Evolutionary conservation across 1,284 basidiomycete species (phyloP).

Genomic region (Cryptococcus amylolentus): DNA sequence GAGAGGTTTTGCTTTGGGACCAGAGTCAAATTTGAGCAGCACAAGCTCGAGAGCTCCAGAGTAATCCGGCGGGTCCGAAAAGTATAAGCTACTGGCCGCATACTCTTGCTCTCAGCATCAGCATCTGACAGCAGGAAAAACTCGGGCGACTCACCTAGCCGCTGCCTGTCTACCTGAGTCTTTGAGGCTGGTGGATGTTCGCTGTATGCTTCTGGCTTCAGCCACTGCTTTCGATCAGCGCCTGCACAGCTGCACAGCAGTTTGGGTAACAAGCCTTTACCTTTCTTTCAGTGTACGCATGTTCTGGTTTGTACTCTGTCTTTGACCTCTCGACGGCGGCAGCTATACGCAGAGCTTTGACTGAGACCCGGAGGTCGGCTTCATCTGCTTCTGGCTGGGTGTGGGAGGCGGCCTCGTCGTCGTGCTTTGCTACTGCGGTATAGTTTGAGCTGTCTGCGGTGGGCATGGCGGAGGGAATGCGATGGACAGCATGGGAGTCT

Average conservation of each 20-base stretch:
- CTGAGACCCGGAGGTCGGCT: slow-evolving; percentile 13
- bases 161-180: slow-evolving; percentile 26
- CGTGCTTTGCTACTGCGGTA: slow-evolving; percentile 12
- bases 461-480: neutral
- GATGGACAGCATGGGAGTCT: too few relatives aligned
- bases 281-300: slow-evolving; percentile 41
- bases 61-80: slow-evolving; percentile 16
- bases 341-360: slow-evolving; percentile 31
- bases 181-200: slow-evolving; percentile 1
- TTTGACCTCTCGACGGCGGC: slow-evolving; percentile 38
- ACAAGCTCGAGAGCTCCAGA: slow-evolving; percentile 15
- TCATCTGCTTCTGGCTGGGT: neutral
- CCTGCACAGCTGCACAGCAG: neutral
- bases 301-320: slow-evolving; percentile 38
- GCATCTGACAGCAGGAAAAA: neutral
- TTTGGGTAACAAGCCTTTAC: slow-evolving; percentile 18
- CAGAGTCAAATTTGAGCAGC: slow-evolving; percentile 10
- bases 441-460: slow-evolving; percentile 17
- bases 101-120: neutral
- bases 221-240: slow-evolving; percentile 9
- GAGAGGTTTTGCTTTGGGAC: slow-evolving; percentile 11
- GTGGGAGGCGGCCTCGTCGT: slow-evolving; percentile 6
- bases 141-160: slow-evolving; percentile 10
- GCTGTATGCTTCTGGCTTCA: slow-evolving; percentile 2
- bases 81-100: slow-evolving; percentile 20